Percentiles rank a stretch among this genome's conserved stretches.
Conservation (phyloP, 2,329 filamentous ascomycete species). For the Penicillium rolfsii region DNA sequence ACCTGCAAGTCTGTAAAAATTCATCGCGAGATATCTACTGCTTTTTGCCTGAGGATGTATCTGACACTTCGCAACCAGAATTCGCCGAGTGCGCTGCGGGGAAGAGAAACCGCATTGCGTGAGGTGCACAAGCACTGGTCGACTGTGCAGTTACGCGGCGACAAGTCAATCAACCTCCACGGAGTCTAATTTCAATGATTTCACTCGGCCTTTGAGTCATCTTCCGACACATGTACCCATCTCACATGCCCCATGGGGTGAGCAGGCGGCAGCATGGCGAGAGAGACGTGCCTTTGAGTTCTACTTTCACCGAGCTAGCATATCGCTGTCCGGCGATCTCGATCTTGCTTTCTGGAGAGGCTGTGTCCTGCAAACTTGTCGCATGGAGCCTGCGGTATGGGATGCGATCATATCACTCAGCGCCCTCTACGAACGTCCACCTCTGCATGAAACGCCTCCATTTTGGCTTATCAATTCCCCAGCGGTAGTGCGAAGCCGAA, state of each 20-base stretch:
- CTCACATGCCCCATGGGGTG: background rate
- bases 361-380: constrained; percentile 33
- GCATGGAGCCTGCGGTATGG: constrained; percentile 32
- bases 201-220: background rate
- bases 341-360: constrained; percentile 34
- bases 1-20: constrained; percentile 29
- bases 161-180: background rate
- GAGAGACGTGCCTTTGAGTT: constrained; percentile 36
- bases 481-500: constrained; percentile 15
- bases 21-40: background rate
- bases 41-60: background rate
- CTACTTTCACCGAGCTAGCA: constrained; percentile 32
- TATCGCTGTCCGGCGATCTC: constrained; percentile 29
- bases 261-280: constrained; percentile 11
- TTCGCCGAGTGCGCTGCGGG: constrained; percentile 21
- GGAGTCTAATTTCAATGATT: background rate
- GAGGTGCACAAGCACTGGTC: constrained; percentile 24
- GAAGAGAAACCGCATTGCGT: constrained; percentile 26
- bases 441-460: constrained; percentile 18
- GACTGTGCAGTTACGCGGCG: constrained; percentile 20
- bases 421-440: constrained; percentile 31
- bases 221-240: background rate
- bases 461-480: constrained; percentile 18
- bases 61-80: constrained; percentile 8
- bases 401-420: constrained; percentile 36